Conservation (phyloP, 306 rosid genomes). For the Castanospermum australe region DNA sequence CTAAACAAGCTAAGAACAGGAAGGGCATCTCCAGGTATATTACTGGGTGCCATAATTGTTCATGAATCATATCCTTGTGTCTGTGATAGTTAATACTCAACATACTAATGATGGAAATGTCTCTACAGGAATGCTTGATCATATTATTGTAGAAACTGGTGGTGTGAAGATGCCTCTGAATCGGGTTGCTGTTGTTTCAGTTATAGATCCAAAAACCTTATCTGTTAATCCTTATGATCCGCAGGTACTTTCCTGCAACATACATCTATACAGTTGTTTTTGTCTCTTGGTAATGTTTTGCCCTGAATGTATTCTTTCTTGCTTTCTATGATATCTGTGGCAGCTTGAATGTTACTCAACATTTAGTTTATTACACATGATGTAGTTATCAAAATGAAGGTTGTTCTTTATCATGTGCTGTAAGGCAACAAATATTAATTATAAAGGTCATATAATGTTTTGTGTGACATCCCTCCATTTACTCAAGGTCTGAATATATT, state of each 20-base stretch:
- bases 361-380: neutral
- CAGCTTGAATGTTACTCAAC: neutral
- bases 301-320: neutral
- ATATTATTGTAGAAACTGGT: slow-evolving; percentile 78
- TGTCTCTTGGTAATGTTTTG: neutral
- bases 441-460: neutral
- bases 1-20: slow-evolving; percentile 82
- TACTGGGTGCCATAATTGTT: neutral
- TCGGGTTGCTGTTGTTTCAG: slow-evolving; percentile 87
- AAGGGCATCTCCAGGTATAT: slow-evolving; percentile 89
- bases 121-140: slow-evolving; percentile 92
- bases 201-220: slow-evolving; percentile 73
- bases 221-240: slow-evolving; percentile 89
- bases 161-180: slow-evolving; percentile 82
- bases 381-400: neutral
- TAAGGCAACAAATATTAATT: neutral
- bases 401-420: neutral
- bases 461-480: neutral
- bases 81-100: slow-evolving; percentile 3
- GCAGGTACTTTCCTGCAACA: slow-evolving; percentile 44
- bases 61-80: neutral
- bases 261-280: neutral
- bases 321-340: neutral
- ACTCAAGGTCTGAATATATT: neutral
- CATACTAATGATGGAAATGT: neutral